phyloP scores from a whole-genome alignment of 371 early-diverging fungal species.

The Basidiobolus heterosporus region DNA sequence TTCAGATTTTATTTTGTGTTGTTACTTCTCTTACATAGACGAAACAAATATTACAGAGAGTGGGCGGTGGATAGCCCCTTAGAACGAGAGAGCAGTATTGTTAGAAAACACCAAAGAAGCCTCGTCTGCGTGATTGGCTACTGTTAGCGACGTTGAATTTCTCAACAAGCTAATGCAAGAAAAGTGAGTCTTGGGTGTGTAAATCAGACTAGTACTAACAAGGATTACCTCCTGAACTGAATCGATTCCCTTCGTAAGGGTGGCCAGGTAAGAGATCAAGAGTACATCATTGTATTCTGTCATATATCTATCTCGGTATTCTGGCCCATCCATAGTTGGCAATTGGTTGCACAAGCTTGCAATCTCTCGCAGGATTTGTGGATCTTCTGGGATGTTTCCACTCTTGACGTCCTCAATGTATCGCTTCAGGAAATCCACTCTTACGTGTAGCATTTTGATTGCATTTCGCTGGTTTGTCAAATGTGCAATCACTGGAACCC shows the following conservation, averaged over 20 bases:
- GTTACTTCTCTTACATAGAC: too few relatives aligned
- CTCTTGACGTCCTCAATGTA: conserved; percentile 52
- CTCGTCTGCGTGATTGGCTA: neutral
- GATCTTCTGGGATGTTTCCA: conserved; percentile 13
- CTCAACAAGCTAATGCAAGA: too few relatives aligned
- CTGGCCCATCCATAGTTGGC: conserved; percentile 44
- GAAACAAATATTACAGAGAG: too few relatives aligned
- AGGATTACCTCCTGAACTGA: conserved; percentile 39
- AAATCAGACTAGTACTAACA: too few relatives aligned
- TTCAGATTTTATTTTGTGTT: too few relatives aligned
- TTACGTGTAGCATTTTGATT: conserved; percentile 60
- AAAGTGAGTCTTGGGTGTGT: neutral
- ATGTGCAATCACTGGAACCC: conserved; percentile 38
- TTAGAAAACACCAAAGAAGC: neutral
- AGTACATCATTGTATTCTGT: conserved; percentile 72
- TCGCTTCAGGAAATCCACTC: conserved; percentile 43
- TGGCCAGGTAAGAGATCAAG: conserved; percentile 53
- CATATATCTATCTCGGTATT: conserved; percentile 21
- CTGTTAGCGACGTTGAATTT: neutral
- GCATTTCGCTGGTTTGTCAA: conserved; percentile 63
- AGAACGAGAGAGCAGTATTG: too few relatives aligned
- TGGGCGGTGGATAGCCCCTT: too few relatives aligned
- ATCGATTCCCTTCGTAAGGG: conserved; percentile 61
- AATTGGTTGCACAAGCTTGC: conserved; percentile 51
- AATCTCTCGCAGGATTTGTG: conserved; percentile 51